A percentile compares a stretch with the other conserved stretches of the same genome.
These are phyloP conservation scores for Balakata baccata DNA, from an alignment of 345 rosid species.

Conservation along the genomic window DNA sequence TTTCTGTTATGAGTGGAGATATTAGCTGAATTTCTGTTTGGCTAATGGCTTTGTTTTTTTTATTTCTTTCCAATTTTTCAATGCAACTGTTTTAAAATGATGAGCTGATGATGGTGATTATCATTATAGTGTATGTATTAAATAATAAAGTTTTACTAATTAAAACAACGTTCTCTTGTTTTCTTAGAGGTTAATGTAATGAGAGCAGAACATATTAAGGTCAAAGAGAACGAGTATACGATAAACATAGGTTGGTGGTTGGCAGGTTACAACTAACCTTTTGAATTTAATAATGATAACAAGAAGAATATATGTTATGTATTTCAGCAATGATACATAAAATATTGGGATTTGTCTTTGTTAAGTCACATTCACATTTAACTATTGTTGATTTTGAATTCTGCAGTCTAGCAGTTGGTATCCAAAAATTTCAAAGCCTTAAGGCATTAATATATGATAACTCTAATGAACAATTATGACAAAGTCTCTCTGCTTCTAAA, in stretches of 20 bases:
- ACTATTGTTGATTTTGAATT: not conserved
- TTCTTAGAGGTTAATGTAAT: not conserved
- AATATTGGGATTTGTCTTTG: not conserved
- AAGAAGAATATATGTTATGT: not conserved
- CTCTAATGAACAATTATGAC: not conserved
- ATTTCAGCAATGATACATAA: not conserved
- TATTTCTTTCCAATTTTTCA: not conserved
- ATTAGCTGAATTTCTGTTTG: not conserved
- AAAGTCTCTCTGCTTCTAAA: not conserved
- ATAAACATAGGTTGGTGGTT: not conserved
- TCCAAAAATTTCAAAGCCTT: not conserved
- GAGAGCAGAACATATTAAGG: not conserved
- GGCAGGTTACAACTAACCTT: constrained; percentile 7
- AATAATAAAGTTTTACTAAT: not conserved
- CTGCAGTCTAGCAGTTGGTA: not conserved
- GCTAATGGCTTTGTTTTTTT: not conserved
- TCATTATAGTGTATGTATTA: not conserved
- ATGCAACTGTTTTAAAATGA: not conserved
- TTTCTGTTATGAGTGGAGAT: not conserved
- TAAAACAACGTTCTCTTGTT: not conserved
- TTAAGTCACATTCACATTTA: not conserved
- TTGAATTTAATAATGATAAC: not conserved
- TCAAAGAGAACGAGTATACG: not conserved
- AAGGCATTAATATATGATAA: not conserved
- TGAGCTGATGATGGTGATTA: not conserved